Evolutionary conservation across 768 basidiomycete species (phyloP), one percentile per base, ranked within the genome.

Genomic region (Candolleomyces efflorescens): DNA sequence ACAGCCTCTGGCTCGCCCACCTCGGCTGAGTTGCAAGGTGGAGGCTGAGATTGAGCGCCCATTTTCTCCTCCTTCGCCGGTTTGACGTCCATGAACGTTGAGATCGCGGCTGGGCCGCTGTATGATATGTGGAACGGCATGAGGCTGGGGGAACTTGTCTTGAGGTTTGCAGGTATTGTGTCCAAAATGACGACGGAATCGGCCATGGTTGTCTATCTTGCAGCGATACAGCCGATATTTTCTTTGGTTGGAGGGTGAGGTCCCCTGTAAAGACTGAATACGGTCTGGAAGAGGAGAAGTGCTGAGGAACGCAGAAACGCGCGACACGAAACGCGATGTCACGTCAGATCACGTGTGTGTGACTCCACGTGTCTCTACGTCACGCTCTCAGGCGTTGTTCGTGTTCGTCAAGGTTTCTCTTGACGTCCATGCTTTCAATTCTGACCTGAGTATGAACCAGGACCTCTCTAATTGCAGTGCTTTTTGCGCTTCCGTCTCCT

Each of bases 91-190:
- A 93, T 85, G 68, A 86, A 94, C 5, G 86, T 86, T 3, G 86
- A 87, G 17, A 93, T 74, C 5, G 86, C 84, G 1, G 91, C 90
- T 18, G 79, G 78, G 0, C 92, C 92, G 10, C 79, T 75, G 69
- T 91, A 83, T 12, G 77, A 71, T 48, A 93, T 84, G 63, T 87
- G 84, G 61, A 94, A 94, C 4, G 92, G 92, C 89, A 94, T 91
- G 27, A 94, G 78, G 65, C 85, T 79, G 0, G 89, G 90, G 2
- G 71, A 74, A 48, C 81, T 83, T 67, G 24, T 18, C 45, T 54
- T 53, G 17, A 53, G n/a, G 22, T 15, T 36, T 2, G 18, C n/a
- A n/a, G 51, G 51, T 10, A 53, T 17, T 10, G 36, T 10, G 13
- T 53, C 51, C 26, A 53, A 36, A 10, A 53, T 36, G 1, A 53